Conservation (phyloP, 352 stramenopile genomes). For the Globisporangium irregulare region DNA sequence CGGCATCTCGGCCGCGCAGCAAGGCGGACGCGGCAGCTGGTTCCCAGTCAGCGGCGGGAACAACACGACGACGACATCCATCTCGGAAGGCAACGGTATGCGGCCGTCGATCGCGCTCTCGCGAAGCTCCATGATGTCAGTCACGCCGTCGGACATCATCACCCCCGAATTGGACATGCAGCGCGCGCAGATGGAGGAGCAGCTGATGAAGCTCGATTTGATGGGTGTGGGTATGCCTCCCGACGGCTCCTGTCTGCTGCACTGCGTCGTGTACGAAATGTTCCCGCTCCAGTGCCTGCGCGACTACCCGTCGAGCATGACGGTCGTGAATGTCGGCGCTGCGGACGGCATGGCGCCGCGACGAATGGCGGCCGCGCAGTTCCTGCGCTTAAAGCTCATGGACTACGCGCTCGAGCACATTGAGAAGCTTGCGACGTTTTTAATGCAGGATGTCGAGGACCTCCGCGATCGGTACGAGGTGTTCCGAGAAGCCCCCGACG, state of each 20-base stretch:
- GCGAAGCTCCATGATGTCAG: constrained; percentile 49
- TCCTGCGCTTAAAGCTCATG: constrained; percentile 66
- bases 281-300: constrained; percentile 74
- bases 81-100: constrained; percentile 13
- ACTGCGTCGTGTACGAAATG: constrained; percentile 86
- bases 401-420: constrained; percentile 72
- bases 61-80: neutral
- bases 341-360: constrained; percentile 75
- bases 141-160: constrained; percentile 66
- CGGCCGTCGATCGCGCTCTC: constrained; percentile 33
- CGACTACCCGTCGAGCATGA: constrained; percentile 71
- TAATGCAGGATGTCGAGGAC: constrained; percentile 75
- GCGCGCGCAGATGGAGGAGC: constrained; percentile 73
- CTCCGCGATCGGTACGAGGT: constrained; percentile 66
- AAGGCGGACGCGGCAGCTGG: constrained; percentile 46
- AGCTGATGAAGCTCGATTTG: constrained; percentile 55
- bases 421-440: constrained; percentile 48
- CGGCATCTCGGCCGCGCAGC: constrained; percentile 17
- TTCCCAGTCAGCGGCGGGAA: constrained; percentile 37
- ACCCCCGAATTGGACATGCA: constrained; percentile 70
- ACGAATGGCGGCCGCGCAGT: constrained; percentile 58
- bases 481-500: constrained; percentile 65
- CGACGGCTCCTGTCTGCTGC: constrained; percentile 76
- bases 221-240: constrained; percentile 79
- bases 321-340: constrained; percentile 76